Evolutionary conservation across 176 grass and related monocot genomes (phyloP), one percentile per base, ranked within the genome.

Genomic region (Oryza nivara): DNA sequence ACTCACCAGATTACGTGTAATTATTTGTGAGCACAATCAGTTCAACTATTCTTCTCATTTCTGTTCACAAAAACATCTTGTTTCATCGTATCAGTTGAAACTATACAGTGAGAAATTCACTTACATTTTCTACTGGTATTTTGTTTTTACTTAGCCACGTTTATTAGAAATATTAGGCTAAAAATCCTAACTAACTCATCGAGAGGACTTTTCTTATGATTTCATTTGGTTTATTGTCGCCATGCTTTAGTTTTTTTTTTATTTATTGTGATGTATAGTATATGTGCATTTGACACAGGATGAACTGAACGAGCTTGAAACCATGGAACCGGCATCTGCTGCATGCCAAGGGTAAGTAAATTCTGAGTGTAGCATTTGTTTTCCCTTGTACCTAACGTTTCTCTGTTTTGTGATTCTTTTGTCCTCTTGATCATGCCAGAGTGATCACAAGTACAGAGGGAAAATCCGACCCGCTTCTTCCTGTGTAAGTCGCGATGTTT

Each of bases 381-480:
- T 76, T 30, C 47, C 13, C 68, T 26, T 11, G 41, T 16, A 15
- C 41, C 43, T 70, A 40, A 3, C 22, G 23, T 60, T 77, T 89
- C 26, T 60, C 80, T 6, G 3, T 14, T 84, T 71, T 28, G 25
- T 76, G 65, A 79, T 56, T 46, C 9, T 67, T 23, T 72, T 67
- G 47, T 17, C 80, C 51, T 66, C 16, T 83, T 85, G 67, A 80
- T 17, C 38, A 70, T 71, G 64, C 61, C 86, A 99, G 96, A 67
- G 91, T 92, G 79, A 78, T 96, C 79, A 77, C 85, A 56, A 91
- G 93, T 73, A 94, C 89, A 47, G 86, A 96, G 85, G 96, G 93
- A 76, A 92, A 89, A 80, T 89, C 96, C 35, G 96, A 99, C 56
- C 91, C 93, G 0, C 89, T 99, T 54, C 93, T 99, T 89, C 93